phyloP scores from a whole-genome alignment of 2,329 filamentous ascomycete genomes.

The Fusarium euwallaceae region DNA sequence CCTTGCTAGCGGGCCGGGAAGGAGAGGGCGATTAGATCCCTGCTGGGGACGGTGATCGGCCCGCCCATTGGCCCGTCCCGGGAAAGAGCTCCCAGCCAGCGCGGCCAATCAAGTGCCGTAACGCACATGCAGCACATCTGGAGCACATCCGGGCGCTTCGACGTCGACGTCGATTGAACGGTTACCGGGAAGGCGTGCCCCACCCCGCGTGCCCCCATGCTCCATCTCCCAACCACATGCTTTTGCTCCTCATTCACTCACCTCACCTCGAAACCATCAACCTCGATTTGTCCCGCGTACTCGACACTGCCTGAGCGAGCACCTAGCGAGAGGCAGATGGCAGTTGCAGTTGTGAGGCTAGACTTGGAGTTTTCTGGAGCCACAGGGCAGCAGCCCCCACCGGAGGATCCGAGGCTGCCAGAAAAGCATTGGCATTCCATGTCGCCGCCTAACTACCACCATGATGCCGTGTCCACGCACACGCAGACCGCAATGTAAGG shows the following conservation, averaged over 20 bases:
- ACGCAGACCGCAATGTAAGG: constrained; percentile 42
- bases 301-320: constrained; percentile 4
- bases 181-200: constrained; percentile 37
- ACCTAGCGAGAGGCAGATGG: neutral
- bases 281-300: constrained; percentile 6
- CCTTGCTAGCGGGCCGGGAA: constrained; percentile 45
- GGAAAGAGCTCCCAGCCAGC: constrained; percentile 43
- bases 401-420: constrained; percentile 22
- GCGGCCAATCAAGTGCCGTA: constrained; percentile 54
- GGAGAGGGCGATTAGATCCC: constrained; percentile 53
- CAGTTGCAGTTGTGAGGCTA: neutral
- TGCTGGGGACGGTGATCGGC: constrained; percentile 51
- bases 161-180: constrained; percentile 51
- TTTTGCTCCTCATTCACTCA: constrained; percentile 37
- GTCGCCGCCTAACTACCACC: constrained; percentile 6
- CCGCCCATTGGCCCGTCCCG: constrained; percentile 50
- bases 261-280: constrained; percentile 24
- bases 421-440: constrained; percentile 30
- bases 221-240: constrained; percentile 51
- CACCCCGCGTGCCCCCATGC: constrained; percentile 47
- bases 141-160: constrained; percentile 49
- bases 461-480: constrained; percentile 31
- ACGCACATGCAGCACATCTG: constrained; percentile 47
- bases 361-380: constrained; percentile 7
- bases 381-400: constrained; percentile 12